Evolutionary conservation across 371 early-diverging fungal genomes (phyloP).

Genomic region (Mortierella polycephala): DNA sequence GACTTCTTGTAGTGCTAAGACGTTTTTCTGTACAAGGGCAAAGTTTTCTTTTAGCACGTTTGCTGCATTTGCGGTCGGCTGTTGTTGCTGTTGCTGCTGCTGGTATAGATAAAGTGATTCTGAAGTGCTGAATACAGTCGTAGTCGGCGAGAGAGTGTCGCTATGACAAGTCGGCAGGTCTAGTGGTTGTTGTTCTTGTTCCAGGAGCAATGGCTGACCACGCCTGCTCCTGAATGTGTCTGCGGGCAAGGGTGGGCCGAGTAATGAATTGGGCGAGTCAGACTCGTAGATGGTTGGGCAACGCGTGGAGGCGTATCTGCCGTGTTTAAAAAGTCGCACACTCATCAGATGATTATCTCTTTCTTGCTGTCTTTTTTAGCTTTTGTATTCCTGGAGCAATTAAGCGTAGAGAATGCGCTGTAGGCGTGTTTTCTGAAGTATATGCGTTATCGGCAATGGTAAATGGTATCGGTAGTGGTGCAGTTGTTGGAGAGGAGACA

Average conservation of each 20-base stretch:
- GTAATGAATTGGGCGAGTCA: slow-evolving; percentile 15
- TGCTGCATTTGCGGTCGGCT: slow-evolving; percentile 6
- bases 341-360: slow-evolving; percentile 11
- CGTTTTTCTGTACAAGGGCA: slow-evolving; percentile 50
- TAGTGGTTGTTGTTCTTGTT: slow-evolving; percentile 10
- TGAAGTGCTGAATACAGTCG: neutral
- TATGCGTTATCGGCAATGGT: too few relatives aligned
- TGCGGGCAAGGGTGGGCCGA: slow-evolving; percentile 28
- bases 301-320: slow-evolving; percentile 26
- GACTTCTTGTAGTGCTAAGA: slow-evolving; percentile 56
- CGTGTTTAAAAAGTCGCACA: slow-evolving; percentile 29
- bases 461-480: too few relatives aligned
- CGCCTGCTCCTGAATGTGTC: neutral
- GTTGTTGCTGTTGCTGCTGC: slow-evolving; percentile 21
- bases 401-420: too few relatives aligned
- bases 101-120: slow-evolving; percentile 3
- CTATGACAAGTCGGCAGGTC: neutral
- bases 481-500: too few relatives aligned
- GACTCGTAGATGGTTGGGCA: slow-evolving; percentile 21
- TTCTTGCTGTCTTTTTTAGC: too few relatives aligned
- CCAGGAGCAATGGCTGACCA: slow-evolving; percentile 12
- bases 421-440: too few relatives aligned
- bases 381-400: too few relatives aligned
- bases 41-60: slow-evolving; percentile 42
- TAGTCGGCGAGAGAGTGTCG: neutral